Evolutionary conservation across 495 filamentous ascomycete species (phyloP), one percentile per base, ranked within the genome.

Genomic region (Schizothecium vesticola): DNA sequence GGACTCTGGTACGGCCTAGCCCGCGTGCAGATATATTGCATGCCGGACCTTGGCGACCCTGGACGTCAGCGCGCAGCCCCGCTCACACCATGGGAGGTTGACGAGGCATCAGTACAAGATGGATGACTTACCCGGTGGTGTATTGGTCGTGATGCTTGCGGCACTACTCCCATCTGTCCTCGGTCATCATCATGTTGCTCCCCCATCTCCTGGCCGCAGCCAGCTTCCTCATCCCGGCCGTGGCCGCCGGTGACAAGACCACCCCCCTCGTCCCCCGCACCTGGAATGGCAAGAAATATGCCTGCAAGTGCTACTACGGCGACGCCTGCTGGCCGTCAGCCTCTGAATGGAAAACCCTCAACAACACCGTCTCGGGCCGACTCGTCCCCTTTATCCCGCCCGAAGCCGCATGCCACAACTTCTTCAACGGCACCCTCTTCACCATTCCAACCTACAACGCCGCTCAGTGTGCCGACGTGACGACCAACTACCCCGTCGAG

Each of bases 231-330:
- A 8, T 51, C 43, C 16, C 43, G 16, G 19, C 43, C 19, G 43
- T 51, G 16, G 1, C 7, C 43, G 43, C 43, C 43, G 43, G 43
- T 9, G 43, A 51, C 19, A 51, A 51, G 19, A 1, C 43, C 19
- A 3, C 43, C 5, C 43, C 43, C 43, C 43, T 51, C 43, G 43
- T 51, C 19, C 43, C 43, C 3, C 43, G 43, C 16, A 51, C 43
- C 5, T 51, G 43, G 43, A 51, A 51, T 2, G 72, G 72, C 57
- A 58, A 60, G 23, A 55, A 67, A 11, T 77, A 77, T 59, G 64
- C 57, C 21, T 80, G 76, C 65, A 80, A 79, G 66, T 80, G 77
- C 61, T 77, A 76, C 33, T 9, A 67, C 11, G 76, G 69, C 22
- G 73, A 77, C 25, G 63, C 70, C 5, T 80, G 78, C 66, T 80